phyloP scores from a whole-genome alignment of 192 early-diverging fungal species.

The Ambispora gerdemannii region DNA sequence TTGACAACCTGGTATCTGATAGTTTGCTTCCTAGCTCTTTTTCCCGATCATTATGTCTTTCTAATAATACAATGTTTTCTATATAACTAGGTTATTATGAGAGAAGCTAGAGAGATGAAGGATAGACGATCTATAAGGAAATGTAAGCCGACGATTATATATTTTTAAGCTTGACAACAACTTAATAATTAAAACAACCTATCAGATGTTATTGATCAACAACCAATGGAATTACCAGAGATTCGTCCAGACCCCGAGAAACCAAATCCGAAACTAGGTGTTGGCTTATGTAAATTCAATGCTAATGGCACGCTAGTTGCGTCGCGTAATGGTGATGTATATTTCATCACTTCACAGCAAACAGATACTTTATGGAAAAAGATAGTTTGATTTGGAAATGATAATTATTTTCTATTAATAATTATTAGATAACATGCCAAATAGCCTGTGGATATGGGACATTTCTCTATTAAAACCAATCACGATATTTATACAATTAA shows the following conservation, averaged over 20 bases:
- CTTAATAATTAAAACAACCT: constrained; percentile 19
- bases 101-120: constrained; percentile 31
- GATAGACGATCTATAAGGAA: constrained; percentile 31
- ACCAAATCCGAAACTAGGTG: constrained; percentile 69
- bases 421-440: constrained; percentile 70
- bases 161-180: too few relatives aligned
- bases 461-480: constrained; percentile 42
- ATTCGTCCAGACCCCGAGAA: constrained; percentile 63
- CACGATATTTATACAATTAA: constrained; percentile 57
- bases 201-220: constrained; percentile 53
- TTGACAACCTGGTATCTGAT: constrained; percentile 32
- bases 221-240: constrained; percentile 55
- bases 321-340: constrained; percentile 64
- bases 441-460: constrained; percentile 74
- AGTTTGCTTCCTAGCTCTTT: constrained; percentile 21
- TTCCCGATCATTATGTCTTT: neutral
- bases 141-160: constrained; percentile 38
- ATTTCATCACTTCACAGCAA: neutral
- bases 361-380: neutral
- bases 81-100: constrained; percentile 8
- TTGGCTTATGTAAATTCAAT: constrained; percentile 67
- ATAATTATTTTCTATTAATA: neutral
- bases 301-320: constrained; percentile 55
- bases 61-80: constrained; percentile 1
- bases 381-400: neutral